A percentile compares a stretch with the other conserved stretches of the same genome.
phyloP scores from a whole-genome alignment of 352 stramenopile genomes.

The Phytophthora niederhauseri region DNA sequence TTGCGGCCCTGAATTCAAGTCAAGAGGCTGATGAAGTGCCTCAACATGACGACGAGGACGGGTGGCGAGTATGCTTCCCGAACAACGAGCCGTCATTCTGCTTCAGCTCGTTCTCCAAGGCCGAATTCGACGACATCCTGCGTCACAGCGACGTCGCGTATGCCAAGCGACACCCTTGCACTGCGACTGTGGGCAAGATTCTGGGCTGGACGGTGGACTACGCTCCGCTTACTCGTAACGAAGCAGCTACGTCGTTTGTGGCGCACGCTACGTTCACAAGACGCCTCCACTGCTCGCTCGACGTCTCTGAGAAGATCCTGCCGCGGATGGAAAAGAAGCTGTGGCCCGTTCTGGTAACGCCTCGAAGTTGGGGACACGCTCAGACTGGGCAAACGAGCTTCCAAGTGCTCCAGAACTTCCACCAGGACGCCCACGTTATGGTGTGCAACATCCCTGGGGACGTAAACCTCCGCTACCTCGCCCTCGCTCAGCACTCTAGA shows the following conservation, averaged over 20 bases:
- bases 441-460: neutral
- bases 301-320: neutral
- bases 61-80: slow-evolving; percentile 8
- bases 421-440: neutral
- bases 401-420: slow-evolving; percentile 1
- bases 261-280: slow-evolving; percentile 19
- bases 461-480: neutral
- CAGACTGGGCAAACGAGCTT: neutral
- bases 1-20: neutral
- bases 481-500: slow-evolving; percentile 3
- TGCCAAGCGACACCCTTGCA: slow-evolving; percentile 1
- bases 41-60: neutral
- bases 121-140: slow-evolving; percentile 6
- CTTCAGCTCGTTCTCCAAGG: slow-evolving; percentile 19
- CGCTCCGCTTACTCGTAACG: slow-evolving; percentile 1
- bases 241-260: neutral
- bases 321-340: neutral
- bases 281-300: slow-evolving; percentile 2
- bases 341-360: slow-evolving; percentile 7
- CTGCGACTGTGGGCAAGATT: slow-evolving; percentile 12
- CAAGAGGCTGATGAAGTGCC: neutral
- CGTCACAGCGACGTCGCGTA: neutral
- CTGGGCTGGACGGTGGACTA: slow-evolving; percentile 24
- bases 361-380: neutral
- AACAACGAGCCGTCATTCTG: slow-evolving; percentile 14